These are phyloP conservation scores for Chlorencoelia australis DNA, from an alignment of 2,329 filamentous ascomycete species.

Conservation along the genomic window DNA sequence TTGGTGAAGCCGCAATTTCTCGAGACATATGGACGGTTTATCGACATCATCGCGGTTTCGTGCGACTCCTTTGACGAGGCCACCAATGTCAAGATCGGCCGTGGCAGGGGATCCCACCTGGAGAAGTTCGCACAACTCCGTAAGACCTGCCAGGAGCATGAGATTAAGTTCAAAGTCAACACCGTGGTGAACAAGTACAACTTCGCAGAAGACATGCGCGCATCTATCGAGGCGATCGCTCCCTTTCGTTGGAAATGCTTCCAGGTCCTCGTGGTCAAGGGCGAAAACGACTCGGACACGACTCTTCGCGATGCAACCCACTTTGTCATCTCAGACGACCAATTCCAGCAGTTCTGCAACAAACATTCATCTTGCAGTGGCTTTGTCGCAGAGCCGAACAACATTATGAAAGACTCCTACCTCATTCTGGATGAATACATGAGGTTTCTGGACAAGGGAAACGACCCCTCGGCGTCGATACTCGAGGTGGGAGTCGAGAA, in stretches of 20 bases:
- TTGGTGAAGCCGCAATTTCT: conserved; percentile 36
- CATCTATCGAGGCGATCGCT: conserved; percentile 29
- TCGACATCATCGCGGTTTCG: conserved; percentile 45
- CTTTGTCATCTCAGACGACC: conserved; percentile 37
- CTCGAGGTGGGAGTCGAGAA: conserved; percentile 9
- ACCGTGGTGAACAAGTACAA: conserved; percentile 42
- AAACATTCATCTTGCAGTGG: conserved; percentile 32
- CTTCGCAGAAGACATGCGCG: conserved; percentile 39
- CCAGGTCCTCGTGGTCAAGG: conserved; percentile 41
- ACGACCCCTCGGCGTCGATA: conserved; percentile 5
- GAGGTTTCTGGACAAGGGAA: conserved; percentile 13
- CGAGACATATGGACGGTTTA: conserved; percentile 30
- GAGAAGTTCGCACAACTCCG: conserved; percentile 33
- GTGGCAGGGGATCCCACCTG: conserved; percentile 39
- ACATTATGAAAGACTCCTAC: conserved; percentile 40
- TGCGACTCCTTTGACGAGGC: conserved; percentile 43
- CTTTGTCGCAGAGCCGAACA: conserved; percentile 39
- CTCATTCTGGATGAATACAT: conserved; percentile 24
- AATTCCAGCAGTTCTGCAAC: conserved; percentile 37
- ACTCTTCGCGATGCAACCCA: conserved; percentile 31
- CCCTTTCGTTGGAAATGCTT: conserved; percentile 48
- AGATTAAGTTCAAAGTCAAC: conserved; percentile 47
- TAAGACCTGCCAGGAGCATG: conserved; percentile 35
- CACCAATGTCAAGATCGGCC: conserved; percentile 42
- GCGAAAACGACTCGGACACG: conserved; percentile 39